Conservation (phyloP, 495 filamentous ascomycete species). For the Lophiotrema nucula region DNA sequence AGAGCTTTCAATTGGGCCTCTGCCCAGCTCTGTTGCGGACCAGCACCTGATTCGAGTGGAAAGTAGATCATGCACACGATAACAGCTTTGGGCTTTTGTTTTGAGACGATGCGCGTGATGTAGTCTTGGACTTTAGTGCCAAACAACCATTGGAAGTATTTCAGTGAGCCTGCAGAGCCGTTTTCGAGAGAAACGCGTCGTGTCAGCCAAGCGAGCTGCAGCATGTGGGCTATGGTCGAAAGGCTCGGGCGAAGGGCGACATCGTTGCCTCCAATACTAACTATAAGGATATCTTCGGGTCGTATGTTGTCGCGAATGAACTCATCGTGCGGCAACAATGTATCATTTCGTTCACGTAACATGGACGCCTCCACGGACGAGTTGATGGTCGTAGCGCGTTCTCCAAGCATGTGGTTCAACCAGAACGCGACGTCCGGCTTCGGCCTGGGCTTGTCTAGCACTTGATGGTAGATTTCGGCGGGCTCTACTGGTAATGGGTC, state of each 20-base stretch:
- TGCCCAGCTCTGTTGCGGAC: conserved; percentile 36
- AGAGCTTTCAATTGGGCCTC: conserved; percentile 33
- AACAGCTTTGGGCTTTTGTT: conserved; percentile 37
- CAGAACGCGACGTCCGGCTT: conserved; percentile 40
- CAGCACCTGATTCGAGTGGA: conserved; percentile 30
- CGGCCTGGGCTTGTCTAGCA: conserved; percentile 18
- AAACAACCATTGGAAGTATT: conserved; percentile 37
- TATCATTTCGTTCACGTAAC: conserved; percentile 30
- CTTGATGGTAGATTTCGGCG: conserved; percentile 34
- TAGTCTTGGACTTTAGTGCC: conserved; percentile 29
- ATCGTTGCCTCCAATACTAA: conserved; percentile 41
- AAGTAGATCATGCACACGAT: conserved; percentile 43
- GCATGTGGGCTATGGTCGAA: conserved; percentile 34
- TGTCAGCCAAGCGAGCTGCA: conserved; percentile 36
- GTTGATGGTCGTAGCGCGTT: conserved; percentile 36
- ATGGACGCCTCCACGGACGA: conserved; percentile 35
- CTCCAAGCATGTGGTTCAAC: conserved; percentile 37
- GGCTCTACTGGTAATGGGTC: conserved; percentile 22
- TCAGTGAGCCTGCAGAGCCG: conserved; percentile 29
- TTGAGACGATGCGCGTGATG: conserved; percentile 20
- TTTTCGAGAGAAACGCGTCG: conserved; percentile 24
- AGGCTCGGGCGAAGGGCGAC: conserved; percentile 34
- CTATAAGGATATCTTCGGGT: conserved; percentile 35
- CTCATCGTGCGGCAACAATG: conserved; percentile 35
- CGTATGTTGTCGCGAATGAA: conserved; percentile 39